These are phyloP conservation scores for Yueomyces sp. DNA, from an alignment of 805 yeast genomes.

Conservation along the genomic window DNA sequence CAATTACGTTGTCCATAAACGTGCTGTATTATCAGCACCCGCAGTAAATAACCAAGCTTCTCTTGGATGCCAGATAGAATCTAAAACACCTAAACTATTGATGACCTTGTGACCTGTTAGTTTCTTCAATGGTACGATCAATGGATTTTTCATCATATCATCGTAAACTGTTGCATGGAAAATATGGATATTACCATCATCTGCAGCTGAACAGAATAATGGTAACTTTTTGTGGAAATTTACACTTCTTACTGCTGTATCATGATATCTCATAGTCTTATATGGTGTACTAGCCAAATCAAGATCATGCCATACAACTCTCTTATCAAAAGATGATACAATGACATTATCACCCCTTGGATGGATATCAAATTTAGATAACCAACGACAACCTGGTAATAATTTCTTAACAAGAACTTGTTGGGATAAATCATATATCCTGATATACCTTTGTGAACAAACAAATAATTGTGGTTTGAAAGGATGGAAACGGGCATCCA, in stretches of 20 bases:
- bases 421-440: conserved; percentile 80
- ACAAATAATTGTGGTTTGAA: conserved; percentile 88
- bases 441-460: conserved; percentile 83
- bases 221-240: conserved; percentile 82
- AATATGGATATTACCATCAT: conserved; percentile 85
- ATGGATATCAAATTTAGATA: conserved; percentile 82
- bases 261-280: conserved; percentile 90
- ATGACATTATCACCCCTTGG: conserved; percentile 92
- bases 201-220: conserved; percentile 86
- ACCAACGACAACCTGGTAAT: conserved; percentile 93
- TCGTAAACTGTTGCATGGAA: conserved; percentile 96
- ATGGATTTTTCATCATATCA: conserved; percentile 77
- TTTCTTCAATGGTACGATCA: conserved; percentile 91
- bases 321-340: conserved; percentile 86
- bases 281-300: conserved; percentile 83
- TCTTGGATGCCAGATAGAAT: conserved; percentile 88
- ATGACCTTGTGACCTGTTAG: conserved; percentile 78
- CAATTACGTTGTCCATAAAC: conserved; percentile 80
- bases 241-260: conserved; percentile 82
- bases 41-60: conserved; percentile 97
- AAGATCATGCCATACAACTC: conserved; percentile 94
- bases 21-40: conserved; percentile 93
- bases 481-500: conserved; percentile 96
- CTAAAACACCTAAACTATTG: conserved; percentile 74
- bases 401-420: conserved; percentile 76